Base-by-base conservation (phyloP, 202 grass and related monocot species). In the Carex arenaria region DNA sequence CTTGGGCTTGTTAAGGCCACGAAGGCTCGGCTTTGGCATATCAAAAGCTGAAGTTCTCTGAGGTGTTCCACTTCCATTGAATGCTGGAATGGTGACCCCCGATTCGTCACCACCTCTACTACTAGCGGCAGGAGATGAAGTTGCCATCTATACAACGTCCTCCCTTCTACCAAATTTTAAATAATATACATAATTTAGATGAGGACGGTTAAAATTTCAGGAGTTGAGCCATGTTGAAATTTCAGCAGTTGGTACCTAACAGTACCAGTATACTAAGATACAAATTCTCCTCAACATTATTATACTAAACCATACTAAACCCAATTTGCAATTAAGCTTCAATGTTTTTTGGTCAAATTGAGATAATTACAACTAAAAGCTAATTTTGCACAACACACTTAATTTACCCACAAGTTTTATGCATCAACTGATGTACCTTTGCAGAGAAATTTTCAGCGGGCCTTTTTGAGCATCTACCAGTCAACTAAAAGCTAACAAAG, bases 1-100 rank as follows among this genome's bases (percentile, higher is more conserved):
- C 86, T 99, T 99, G 30, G 96, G 96, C 63, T 99, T 99, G 88
- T 99, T 99, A 8, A 95, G 89, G 3, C 96, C 96, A 13, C 93
- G 89, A 3, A 93, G 91, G 61, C 88, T 99, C 5, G 88, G 84
- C 76, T 91, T 93, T 13, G 94, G 94, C 85, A 90, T 85, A 62
- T 97, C 92, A 84, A 94, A 91, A 11, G 84, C 84, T 10, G 80
- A 23, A 53, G 85, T 85, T 63, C 84, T 92, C 82, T 95, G 92
- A 34, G 89, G 86, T 31, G 96, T 88, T 64, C 80, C 83, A 67
- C 86, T 92, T 85, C 90, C 89, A 72, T 90, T 95, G 77, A 86
- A 82, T 23, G 74, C 67, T 15, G 84, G 42, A 14, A 73, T n/a
- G n/a, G 85, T 5, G 2, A 88, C 18, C 5, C 85, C 34, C 3